Base-by-base conservation (phyloP, 805 yeast genomes). In the Monosporozyma aerobia region DNA sequence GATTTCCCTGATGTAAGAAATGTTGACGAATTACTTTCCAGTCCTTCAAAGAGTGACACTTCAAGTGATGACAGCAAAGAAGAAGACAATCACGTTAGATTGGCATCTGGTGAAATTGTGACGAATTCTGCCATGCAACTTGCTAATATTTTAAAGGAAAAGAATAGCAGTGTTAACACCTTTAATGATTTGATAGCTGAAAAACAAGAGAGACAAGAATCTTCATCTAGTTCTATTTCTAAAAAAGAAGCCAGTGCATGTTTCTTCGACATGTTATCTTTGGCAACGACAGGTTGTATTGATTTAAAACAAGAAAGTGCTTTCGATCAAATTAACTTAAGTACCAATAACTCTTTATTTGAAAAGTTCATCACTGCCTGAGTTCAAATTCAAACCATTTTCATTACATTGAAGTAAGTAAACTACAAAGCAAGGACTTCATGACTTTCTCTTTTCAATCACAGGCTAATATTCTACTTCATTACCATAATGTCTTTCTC, bases 211-310 rank as follows among this genome's bases (percentile, higher is more conserved):
- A 11, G 7, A 13, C 53, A 30, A 47, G 45, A 23, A 16, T 35
- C 16, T 2, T 14, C 29, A 8, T 7, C 45, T 5, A 51, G 57
- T 19, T 5, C 13, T 19, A 22, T 23, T 9, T 54, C 65, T 9
- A 65, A 54, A 53, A 52, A 49, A 14, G 65, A 61, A 44, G 71
- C 67, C 1, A 60, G 68, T 51, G 58, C 54, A 43, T 57, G 87
- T 51, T 90, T 90, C 68, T 90, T 89, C 61, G 95, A 90, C 64
- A 66, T 90, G 64, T 73, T 90, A 59, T 92, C 89, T 3, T 73
- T 90, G 53, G 95, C 95, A 1, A 83, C 94, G 5, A 75, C 81
- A 46, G 90, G 85, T 59, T 83, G 92, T 51, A 71, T 90, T 47
- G 71, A 73, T 14, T 67, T 89, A 44, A 69, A 78, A 39, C 96